phyloP scores from a whole-genome alignment of 805 yeast genomes.

The Saccharomycopsis sp. region DNA sequence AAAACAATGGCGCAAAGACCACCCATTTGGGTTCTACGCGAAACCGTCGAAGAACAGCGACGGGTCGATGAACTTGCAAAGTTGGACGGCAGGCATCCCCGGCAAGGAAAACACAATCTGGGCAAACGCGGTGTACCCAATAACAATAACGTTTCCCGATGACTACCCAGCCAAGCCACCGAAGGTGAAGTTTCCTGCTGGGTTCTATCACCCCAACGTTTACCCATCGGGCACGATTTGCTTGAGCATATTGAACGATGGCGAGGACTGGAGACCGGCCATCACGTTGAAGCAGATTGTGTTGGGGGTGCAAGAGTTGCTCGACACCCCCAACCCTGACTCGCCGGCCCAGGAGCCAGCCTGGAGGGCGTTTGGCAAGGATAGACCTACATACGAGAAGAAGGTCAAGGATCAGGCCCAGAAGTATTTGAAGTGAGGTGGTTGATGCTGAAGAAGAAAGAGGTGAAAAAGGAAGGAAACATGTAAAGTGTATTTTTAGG shows the following conservation, averaged over 20 bases:
- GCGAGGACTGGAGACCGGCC: constrained; percentile 97
- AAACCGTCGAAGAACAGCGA: constrained; percentile 74
- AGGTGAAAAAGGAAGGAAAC: neutral
- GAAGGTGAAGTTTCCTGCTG: constrained; percentile 78
- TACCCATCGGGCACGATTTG: constrained; percentile 98
- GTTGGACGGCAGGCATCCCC: constrained; percentile 94
- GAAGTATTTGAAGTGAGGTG: constrained; percentile 42
- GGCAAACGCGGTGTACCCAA: constrained; percentile 85
- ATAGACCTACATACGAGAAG: constrained; percentile 59
- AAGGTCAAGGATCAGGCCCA: constrained; percentile 76
- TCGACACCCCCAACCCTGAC: constrained; percentile 84
- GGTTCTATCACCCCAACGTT: constrained; percentile 93
- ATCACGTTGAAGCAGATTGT: constrained; percentile 83
- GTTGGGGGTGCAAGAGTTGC: constrained; percentile 84
- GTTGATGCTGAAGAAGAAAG: neutral
- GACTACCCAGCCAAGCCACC: constrained; percentile 98
- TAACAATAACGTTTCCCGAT: constrained; percentile 72
- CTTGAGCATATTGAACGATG: constrained; percentile 84
- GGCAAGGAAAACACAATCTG: constrained; percentile 82
- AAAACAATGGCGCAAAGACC: constrained; percentile 97
- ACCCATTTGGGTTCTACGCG: constrained; percentile 95
- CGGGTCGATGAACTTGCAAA: constrained; percentile 76
- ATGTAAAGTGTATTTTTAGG: too few species aligned
- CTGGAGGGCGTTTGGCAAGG: constrained; percentile 73
- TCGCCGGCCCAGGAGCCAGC: constrained; percentile 99